phyloP scores from a whole-genome alignment of 164 flowering plant species.

The Pachysandra terminalis region DNA sequence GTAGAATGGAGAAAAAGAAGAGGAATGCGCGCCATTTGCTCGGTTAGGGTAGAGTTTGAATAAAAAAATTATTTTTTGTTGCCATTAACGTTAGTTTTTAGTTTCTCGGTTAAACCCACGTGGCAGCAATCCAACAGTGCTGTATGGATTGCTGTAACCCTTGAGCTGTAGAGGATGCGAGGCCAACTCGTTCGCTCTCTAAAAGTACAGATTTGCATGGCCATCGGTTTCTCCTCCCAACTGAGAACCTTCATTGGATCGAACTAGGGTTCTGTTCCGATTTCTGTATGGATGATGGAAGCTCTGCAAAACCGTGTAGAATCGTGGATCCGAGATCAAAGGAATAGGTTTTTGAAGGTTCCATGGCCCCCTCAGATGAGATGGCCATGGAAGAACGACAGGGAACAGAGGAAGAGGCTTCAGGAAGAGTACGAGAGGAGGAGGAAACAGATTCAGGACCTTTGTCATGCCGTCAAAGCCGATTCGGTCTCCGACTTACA shows the following conservation, averaged over 20 bases:
- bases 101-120: too few species aligned
- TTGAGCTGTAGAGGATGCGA: too few species aligned
- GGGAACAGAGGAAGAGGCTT: conserved; percentile 58
- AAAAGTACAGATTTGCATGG: too few species aligned
- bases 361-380: conserved; percentile 64
- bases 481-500: conserved; percentile 83
- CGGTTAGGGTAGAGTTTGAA: too few species aligned
- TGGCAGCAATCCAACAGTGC: too few species aligned
- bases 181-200: too few species aligned
- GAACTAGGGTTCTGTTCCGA: neutral
- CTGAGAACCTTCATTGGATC: neutral
- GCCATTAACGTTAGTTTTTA: too few species aligned
- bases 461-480: conserved; percentile 72
- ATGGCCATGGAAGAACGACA: conserved; percentile 70
- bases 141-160: too few species aligned
- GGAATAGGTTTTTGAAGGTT: conserved; percentile 42
- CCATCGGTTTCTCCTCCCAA: neutral
- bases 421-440: conserved; percentile 66
- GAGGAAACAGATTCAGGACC: conserved; percentile 58
- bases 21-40: too few species aligned
- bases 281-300: conserved; percentile 39
- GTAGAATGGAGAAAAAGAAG: too few species aligned
- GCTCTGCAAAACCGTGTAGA: conserved; percentile 61
- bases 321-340: conserved; percentile 79
- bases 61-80: too few species aligned